Evolutionary conservation across 805 yeast species (phyloP).

Genomic region (Kazachstania africana): DNA sequence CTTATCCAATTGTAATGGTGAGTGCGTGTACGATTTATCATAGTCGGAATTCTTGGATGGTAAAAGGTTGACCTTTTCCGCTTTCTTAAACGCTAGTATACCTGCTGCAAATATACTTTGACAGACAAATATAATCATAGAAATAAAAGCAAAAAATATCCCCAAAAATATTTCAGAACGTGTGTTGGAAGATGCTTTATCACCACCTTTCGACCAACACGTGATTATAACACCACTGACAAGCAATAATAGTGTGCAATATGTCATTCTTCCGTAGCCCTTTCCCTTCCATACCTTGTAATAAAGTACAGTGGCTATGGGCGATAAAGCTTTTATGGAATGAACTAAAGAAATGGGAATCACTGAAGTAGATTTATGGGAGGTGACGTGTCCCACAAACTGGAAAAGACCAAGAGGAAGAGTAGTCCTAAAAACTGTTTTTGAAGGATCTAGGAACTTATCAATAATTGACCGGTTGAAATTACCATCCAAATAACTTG

Average conservation of each 20-base stretch:
- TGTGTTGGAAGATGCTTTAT: slow-evolving; percentile 1
- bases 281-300: slow-evolving; percentile 52
- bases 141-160: slow-evolving; percentile 28
- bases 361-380: slow-evolving; percentile 83
- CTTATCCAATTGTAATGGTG: slow-evolving; percentile 42
- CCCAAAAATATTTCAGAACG: slow-evolving; percentile 25
- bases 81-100: slow-evolving; percentile 12
- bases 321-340: slow-evolving; percentile 85
- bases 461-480: slow-evolving; percentile 19
- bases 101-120: slow-evolving; percentile 63
- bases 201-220: slow-evolving; percentile 36
- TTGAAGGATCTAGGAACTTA: slow-evolving; percentile 44
- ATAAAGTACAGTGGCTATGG: slow-evolving; percentile 74
- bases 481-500: slow-evolving; percentile 23
- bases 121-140: slow-evolving; percentile 52
- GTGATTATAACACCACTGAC: slow-evolving; percentile 77
- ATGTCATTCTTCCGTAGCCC: slow-evolving; percentile 53
- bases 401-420: slow-evolving; percentile 94
- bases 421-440: slow-evolving; percentile 46
- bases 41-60: too few relatives aligned
- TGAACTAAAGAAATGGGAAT: slow-evolving; percentile 94
- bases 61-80: slow-evolving; percentile 11
- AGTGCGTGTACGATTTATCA: too few relatives aligned
- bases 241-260: slow-evolving; percentile 67
- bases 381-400: slow-evolving; percentile 79